Percentiles rank a stretch among this genome's conserved stretches.
phyloP scores from a whole-genome alignment of 208 protist genomes.

The Wallacemonas sp. region DNA sequence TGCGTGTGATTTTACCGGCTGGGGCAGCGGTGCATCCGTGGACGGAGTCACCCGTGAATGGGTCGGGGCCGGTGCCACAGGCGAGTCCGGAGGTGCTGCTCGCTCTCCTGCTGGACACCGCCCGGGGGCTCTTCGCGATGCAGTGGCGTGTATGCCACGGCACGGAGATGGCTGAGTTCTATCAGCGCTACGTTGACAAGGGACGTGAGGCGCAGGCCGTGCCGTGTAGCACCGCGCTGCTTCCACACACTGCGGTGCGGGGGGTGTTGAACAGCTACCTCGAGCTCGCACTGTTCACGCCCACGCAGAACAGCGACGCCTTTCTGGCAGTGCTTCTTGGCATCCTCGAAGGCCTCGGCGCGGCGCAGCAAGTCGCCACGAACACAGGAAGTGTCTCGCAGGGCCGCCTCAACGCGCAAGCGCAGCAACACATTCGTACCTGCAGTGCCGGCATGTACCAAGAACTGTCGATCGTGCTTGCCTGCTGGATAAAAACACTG shows the following conservation, averaged over 20 bases:
- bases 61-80: constrained; percentile 12
- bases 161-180: constrained; percentile 56
- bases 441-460: constrained; percentile 87
- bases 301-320: constrained; percentile 19
- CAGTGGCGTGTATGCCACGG: constrained; percentile 79
- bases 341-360: constrained; percentile 44
- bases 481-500: constrained; percentile 53
- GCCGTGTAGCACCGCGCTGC: constrained; percentile 35
- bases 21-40: background rate
- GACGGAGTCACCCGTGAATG: background rate
- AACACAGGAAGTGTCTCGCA: constrained; percentile 12
- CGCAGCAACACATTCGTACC: constrained; percentile 80
- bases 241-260: constrained; percentile 76
- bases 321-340: constrained; percentile 56
- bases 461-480: constrained; percentile 70
- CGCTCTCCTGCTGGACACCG: constrained; percentile 46
- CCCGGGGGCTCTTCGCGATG: constrained; percentile 53
- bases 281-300: constrained; percentile 43
- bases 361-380: constrained; percentile 13
- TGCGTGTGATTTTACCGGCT: constrained; percentile 15
- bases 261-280: constrained; percentile 79
- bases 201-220: constrained; percentile 28
- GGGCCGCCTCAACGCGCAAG: constrained; percentile 67
- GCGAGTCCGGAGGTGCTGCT: constrained; percentile 36
- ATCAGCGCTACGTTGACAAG: constrained; percentile 22